Percentiles rank a stretch among this genome's conserved stretches.
These are phyloP conservation scores for Rhododendron ferrugineum DNA, from an alignment of 148 eudicot species.

Conservation along the genomic window DNA sequence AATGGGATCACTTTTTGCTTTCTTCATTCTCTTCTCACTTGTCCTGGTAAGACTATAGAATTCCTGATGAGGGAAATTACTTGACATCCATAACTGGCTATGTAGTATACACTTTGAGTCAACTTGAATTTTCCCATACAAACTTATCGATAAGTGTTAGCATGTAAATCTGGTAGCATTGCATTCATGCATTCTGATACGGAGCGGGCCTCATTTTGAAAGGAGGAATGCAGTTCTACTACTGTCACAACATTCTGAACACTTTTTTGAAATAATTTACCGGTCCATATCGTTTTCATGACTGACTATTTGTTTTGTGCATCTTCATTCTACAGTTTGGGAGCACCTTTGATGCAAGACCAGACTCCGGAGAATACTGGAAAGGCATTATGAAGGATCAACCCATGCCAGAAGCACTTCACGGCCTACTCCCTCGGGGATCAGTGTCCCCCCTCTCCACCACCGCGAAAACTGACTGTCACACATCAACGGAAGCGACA, in stretches of 20 bases:
- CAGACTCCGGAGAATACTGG: background rate
- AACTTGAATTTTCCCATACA: background rate
- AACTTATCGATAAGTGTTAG: background rate
- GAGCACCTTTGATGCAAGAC: background rate
- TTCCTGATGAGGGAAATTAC: too few relatives aligned
- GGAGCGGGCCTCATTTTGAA: background rate
- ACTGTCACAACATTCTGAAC: background rate
- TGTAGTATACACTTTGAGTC: background rate
- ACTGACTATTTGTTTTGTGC: background rate
- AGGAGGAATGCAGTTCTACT: slow-evolving; percentile 7
- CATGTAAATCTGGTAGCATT: background rate
- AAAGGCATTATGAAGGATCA: background rate
- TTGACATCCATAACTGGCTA: background rate
- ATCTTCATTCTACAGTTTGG: background rate
- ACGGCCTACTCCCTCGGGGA: background rate
- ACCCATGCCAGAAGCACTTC: background rate
- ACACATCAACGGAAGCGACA: background rate
- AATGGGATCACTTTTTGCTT: slow-evolving; percentile 22
- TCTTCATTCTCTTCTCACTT: slow-evolving; percentile 18
- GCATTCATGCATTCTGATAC: background rate
- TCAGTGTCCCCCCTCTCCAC: background rate
- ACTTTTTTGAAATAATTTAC: background rate
- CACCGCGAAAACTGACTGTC: background rate
- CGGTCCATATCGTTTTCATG: background rate
- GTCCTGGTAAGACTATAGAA: slow-evolving; percentile 23